phyloP scores from a whole-genome alignment of 2,329 filamentous ascomycete species.

The Diaporthe sp. region DNA sequence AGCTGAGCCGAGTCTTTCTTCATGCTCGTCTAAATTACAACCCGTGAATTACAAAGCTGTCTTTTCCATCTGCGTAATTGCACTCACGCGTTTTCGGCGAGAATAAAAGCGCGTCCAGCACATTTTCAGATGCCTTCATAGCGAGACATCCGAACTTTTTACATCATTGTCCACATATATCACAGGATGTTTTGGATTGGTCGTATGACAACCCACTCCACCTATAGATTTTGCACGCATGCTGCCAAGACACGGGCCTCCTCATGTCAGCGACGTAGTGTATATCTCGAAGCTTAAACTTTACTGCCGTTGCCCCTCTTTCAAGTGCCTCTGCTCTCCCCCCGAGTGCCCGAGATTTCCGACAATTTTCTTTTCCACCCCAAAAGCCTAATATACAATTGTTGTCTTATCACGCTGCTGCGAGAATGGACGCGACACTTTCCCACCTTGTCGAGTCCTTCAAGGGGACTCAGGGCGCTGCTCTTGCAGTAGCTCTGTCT shows the following conservation, averaged over 20 bases:
- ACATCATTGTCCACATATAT: conserved; percentile 14
- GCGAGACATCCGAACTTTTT: neutral
- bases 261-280: conserved; percentile 3
- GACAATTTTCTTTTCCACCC: neutral
- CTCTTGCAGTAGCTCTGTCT: conserved; percentile 1
- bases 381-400: neutral
- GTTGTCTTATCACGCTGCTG: neutral
- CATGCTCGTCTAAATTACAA: neutral
- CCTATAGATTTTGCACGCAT: conserved; percentile 9
- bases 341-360: neutral
- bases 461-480: neutral
- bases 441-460: neutral
- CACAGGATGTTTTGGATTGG: neutral
- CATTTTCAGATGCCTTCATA: neutral
- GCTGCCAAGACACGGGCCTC: conserved; percentile 12
- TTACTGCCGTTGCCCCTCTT: neutral
- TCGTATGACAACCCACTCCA: conserved; percentile 19
- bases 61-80: neutral
- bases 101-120: neutral
- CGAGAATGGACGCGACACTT: neutral
- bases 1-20: neutral
- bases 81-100: neutral
- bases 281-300: neutral
- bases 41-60: neutral
- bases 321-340: neutral